Conservation (phyloP, 495 filamentous ascomycete species). For the Penicillium flavigenum region DNA sequence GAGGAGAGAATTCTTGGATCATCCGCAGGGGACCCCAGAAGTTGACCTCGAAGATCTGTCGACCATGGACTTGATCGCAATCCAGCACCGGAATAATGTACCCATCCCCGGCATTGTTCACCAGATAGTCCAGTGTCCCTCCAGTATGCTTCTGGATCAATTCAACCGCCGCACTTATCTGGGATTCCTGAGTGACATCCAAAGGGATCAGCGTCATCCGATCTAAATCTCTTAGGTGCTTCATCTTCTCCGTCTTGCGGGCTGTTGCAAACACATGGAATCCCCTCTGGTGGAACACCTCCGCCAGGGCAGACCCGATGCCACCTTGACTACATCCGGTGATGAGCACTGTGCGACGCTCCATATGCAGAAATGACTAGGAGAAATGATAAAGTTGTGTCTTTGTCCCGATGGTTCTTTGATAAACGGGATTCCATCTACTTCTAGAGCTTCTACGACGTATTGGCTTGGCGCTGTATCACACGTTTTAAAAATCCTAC, state of each 20-base stretch:
- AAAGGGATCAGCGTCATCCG: slow-evolving; percentile 21
- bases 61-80: slow-evolving; percentile 40
- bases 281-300: slow-evolving; percentile 47
- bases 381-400: neutral
- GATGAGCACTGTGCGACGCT: slow-evolving; percentile 36
- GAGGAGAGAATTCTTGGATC: slow-evolving; percentile 54
- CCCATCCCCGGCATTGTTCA: slow-evolving; percentile 57
- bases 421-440: slow-evolving; percentile 2
- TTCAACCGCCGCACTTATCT: slow-evolving; percentile 39
- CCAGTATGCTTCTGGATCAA: slow-evolving; percentile 15
- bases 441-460: neutral
- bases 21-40: slow-evolving; percentile 52
- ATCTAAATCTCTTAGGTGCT: slow-evolving; percentile 4
- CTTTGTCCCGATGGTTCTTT: slow-evolving; percentile 2
- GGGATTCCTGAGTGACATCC: slow-evolving; percentile 28
- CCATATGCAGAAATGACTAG: neutral
- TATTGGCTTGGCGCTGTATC: slow-evolving; percentile 1
- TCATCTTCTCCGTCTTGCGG: slow-evolving; percentile 45
- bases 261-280: slow-evolving; percentile 58
- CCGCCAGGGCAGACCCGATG: slow-evolving; percentile 56
- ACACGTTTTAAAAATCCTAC: slow-evolving; percentile 1
- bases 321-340: slow-evolving; percentile 53
- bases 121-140: slow-evolving; percentile 46
- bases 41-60: slow-evolving; percentile 53
- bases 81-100: slow-evolving; percentile 49